Evolutionary conservation across 192 early-diverging fungal genomes (phyloP).

Genomic region (Podila minutissima): DNA sequence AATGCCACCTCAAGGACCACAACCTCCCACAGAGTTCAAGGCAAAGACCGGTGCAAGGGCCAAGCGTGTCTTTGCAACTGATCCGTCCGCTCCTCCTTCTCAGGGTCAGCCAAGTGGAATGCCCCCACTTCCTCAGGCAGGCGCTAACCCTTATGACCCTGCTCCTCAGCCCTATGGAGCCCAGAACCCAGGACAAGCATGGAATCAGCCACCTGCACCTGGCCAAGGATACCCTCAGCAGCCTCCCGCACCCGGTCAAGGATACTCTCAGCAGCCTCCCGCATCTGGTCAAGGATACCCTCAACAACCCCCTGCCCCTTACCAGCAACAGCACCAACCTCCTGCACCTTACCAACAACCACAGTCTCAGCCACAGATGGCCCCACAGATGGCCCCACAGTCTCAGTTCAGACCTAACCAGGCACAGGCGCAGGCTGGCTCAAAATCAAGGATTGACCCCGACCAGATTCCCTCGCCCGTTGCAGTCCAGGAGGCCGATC

Average conservation of each 20-base stretch:
- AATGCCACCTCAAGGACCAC: slow-evolving; percentile 29
- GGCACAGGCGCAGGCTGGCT: slow-evolving; percentile 34
- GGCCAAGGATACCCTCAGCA: slow-evolving; percentile 34
- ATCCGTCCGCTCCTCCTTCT: slow-evolving; percentile 23
- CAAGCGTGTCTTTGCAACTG: slow-evolving; percentile 40
- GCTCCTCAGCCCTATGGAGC: neutral
- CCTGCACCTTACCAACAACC: slow-evolving; percentile 49
- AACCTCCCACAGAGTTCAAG: slow-evolving; percentile 24
- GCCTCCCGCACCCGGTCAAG: slow-evolving; percentile 31
- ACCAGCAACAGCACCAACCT: slow-evolving; percentile 20
- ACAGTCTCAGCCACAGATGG: slow-evolving; percentile 35
- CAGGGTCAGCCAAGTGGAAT: slow-evolving; percentile 19
- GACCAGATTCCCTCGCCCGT: slow-evolving; percentile 96
- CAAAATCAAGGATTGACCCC: slow-evolving; percentile 86
- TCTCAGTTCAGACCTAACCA: slow-evolving; percentile 35
- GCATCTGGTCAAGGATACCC: slow-evolving; percentile 27
- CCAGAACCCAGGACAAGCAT: neutral
- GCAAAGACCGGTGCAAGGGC: slow-evolving; percentile 46
- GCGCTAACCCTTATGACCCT: slow-evolving; percentile 14
- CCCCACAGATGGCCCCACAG: slow-evolving; percentile 23
- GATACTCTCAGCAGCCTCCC: slow-evolving; percentile 26
- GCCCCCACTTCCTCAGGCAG: slow-evolving; percentile 28
- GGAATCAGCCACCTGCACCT: neutral
- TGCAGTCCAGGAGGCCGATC: slow-evolving; percentile 85
- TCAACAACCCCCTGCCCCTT: slow-evolving; percentile 24